Evolutionary conservation across 176 grass and related monocot species (phyloP).

Genomic region (Oryza punctata): DNA sequence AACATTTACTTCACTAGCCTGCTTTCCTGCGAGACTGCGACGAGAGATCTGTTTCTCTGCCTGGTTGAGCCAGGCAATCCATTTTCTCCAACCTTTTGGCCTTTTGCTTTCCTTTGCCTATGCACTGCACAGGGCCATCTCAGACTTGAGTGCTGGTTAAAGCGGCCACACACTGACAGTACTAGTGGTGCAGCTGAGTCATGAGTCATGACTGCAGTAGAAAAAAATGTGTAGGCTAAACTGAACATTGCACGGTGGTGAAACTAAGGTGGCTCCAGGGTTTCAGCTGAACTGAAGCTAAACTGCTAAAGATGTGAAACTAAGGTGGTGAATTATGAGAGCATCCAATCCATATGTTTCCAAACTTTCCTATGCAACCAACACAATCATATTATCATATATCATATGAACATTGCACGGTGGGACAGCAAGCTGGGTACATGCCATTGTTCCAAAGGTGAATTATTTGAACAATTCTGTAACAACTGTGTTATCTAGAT

Average conservation of each 20-base stretch:
- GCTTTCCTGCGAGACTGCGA: background rate
- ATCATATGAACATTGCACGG: background rate
- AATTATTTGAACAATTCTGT: slow-evolving; percentile 1
- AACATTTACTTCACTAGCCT: background rate
- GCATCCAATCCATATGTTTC: background rate
- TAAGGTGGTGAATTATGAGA: no score
- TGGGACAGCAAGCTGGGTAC: background rate
- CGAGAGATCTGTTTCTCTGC: background rate
- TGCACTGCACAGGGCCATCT: background rate
- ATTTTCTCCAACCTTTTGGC: background rate
- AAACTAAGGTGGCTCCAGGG: no score
- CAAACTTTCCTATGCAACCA: background rate
- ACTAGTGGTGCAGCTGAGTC: background rate
- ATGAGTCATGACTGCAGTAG: background rate
- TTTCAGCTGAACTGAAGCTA: no score
- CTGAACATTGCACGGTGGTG: no score
- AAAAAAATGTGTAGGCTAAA: background rate
- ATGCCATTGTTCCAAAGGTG: background rate
- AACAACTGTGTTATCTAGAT: background rate
- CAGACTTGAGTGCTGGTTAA: background rate
- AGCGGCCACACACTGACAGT: background rate
- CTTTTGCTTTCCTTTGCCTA: background rate
- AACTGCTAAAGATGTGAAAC: no score
- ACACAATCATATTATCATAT: background rate
- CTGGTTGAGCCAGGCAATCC: background rate